Percentiles rank a stretch among this genome's conserved stretches.
Evolutionary conservation across 2,329 filamentous ascomycete species (phyloP).

Genomic region (Epichloe sylvatica): DNA sequence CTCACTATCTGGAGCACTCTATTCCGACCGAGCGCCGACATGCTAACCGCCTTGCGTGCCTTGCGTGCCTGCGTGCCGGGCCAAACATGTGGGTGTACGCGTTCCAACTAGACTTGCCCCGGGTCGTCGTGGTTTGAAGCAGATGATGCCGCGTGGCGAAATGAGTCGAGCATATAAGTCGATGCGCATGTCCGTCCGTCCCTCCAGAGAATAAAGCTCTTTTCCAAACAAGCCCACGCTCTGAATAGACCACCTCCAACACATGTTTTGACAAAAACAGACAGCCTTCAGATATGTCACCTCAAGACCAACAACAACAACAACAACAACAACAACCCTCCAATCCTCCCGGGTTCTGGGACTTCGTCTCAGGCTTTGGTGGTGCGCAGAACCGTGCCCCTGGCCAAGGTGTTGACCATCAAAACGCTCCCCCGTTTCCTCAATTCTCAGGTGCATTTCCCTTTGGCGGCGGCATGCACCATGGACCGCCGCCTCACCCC

Average conservation of each 20-base stretch:
- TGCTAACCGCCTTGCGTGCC: too few relatives aligned
- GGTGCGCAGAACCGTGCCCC: slow-evolving; percentile 14
- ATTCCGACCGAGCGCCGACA: too few relatives aligned
- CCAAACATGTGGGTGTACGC: too few relatives aligned
- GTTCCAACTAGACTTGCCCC: too few relatives aligned
- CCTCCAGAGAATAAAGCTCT: too few relatives aligned
- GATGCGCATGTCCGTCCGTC: too few relatives aligned
- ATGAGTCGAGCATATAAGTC: neutral
- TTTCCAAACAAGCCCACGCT: too few relatives aligned
- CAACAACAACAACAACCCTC: slow-evolving; percentile 5
- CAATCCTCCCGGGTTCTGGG: slow-evolving; percentile 12
- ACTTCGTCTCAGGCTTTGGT: slow-evolving; percentile 22
- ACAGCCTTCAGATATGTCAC: slow-evolving; percentile 11
- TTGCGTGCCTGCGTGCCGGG: too few relatives aligned
- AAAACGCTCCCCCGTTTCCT: slow-evolving; percentile 10
- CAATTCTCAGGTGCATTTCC: slow-evolving; percentile 21
- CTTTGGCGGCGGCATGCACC: slow-evolving; percentile 13
- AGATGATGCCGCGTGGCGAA: too few relatives aligned
- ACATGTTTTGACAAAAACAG: neutral
- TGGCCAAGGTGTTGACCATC: slow-evolving; percentile 26
- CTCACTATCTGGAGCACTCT: too few relatives aligned
- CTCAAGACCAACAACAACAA: slow-evolving; percentile 3
- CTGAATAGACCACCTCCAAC: too few relatives aligned
- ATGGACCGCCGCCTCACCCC: neutral
- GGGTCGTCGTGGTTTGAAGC: too few relatives aligned